Conservation (phyloP, 169 alveolate genomes). For the Miamiensis avidus region DNA sequence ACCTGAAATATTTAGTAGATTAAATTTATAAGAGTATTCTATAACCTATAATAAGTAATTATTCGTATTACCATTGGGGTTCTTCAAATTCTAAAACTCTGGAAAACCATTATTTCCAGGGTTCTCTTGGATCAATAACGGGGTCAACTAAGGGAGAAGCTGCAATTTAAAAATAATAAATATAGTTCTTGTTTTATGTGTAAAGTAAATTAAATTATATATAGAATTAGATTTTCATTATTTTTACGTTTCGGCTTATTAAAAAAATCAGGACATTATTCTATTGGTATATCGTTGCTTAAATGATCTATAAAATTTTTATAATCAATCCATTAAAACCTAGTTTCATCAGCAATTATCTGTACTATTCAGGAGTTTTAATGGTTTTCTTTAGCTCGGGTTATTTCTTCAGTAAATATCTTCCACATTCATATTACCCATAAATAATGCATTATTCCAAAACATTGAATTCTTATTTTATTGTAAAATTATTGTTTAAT, state of each 20-base stretch:
- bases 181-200: no score
- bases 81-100: slow-evolving; percentile 46
- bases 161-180: not conserved
- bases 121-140: slow-evolving; percentile 51
- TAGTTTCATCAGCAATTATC: slow-evolving; percentile 20
- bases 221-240: not conserved
- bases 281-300: slow-evolving; percentile 22
- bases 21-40: not conserved
- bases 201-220: not conserved
- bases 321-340: slow-evolving; percentile 34
- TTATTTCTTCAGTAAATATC: not conserved
- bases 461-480: slow-evolving; percentile 24
- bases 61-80: slow-evolving; percentile 35
- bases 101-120: slow-evolving; percentile 16
- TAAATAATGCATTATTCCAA: slow-evolving; percentile 36
- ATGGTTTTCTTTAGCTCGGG: slow-evolving; percentile 15
- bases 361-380: slow-evolving; percentile 18
- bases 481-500: not conserved
- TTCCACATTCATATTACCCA: slow-evolving; percentile 25
- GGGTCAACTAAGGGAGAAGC: slow-evolving; percentile 33
- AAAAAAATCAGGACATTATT: slow-evolving; percentile 27
- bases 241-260: slow-evolving; percentile 31
- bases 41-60: not conserved
- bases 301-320: slow-evolving; percentile 31
- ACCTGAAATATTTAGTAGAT: not conserved